These are phyloP conservation scores for Stipa capillata DNA, from an alignment of 176 grass and related monocot genomes.

Conservation along the genomic window DNA sequence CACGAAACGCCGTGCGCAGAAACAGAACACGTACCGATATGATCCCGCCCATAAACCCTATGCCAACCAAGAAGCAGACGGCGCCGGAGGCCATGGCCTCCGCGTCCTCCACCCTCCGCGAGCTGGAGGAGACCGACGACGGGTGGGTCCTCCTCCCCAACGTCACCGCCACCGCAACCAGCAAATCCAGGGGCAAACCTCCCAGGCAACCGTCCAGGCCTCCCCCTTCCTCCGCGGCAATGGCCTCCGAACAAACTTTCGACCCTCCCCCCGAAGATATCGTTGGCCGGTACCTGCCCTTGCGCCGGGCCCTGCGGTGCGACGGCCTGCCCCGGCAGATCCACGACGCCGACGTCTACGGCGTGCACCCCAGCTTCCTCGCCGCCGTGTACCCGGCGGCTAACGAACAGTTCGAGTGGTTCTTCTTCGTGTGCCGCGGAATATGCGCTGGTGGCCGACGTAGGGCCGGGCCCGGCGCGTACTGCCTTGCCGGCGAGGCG, in stretches of 20 bases:
- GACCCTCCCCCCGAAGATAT: not conserved
- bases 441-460: conserved; percentile 15
- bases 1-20: not conserved
- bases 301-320: conserved; percentile 18
- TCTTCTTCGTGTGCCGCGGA: conserved; percentile 36
- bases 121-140: conserved; percentile 19
- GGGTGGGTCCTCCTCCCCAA: conserved; percentile 27
- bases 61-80: not conserved
- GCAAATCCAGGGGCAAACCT: not conserved
- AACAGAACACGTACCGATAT: conserved; percentile 1
- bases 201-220: not conserved
- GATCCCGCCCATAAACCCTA: conserved; percentile 9
- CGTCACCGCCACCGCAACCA: not conserved
- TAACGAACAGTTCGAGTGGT: not conserved
- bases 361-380: conserved; percentile 26
- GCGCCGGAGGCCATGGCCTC: not conserved
- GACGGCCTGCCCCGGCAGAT: conserved; percentile 23
- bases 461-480: conserved; percentile 4
- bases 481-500: conserved; percentile 16
- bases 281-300: conserved; percentile 19
- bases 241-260: not conserved
- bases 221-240: not conserved
- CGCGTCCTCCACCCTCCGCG: not conserved
- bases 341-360: conserved; percentile 33
- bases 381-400: conserved; percentile 17